Base-by-base conservation (phyloP, 1,139 yeast genomes). In the Suhomyces yuchorum region DNA sequence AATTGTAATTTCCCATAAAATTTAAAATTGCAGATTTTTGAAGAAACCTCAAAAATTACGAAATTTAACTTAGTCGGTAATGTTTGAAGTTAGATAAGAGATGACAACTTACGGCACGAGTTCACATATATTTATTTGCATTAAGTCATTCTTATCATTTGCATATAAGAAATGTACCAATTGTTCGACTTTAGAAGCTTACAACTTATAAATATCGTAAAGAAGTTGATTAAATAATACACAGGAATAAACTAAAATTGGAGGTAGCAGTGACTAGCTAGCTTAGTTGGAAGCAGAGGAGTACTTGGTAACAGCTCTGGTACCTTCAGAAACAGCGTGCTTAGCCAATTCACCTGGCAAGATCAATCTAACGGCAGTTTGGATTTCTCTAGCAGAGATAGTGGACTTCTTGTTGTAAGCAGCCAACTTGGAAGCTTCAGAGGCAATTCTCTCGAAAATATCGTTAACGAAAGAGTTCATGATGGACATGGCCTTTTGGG, bases 391-490 rank as follows among this genome's bases (percentile, higher is more conserved):
- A 54, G 99, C 96, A 57, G 98, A 91, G 68, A 93, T 93, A 67
- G 99, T 93, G 50, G 97, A 91, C 81, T 92, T 92, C 85, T 93
- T 93, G 89, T 93, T 93, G 88, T 93, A 93, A 68, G 97, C 97
- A 78, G 99, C 99, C 71, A 93, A 87, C 81, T 93, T 93, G 62
- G 99, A 93, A 65, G 99, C 97, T 79, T 93, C 99, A 63, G 96
- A 78, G 64, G 99, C 99, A 66, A 86, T 86, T 84, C 96, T 87
- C 79, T 88, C 96, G 65, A 88, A 88, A 67, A 88, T 88, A 76
- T 91, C 98, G 77, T 92, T 92, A 65, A 93, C 98, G 65, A 93
- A 93, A 46, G 98, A 93, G 88, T 93, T 93, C 95, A 93, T 87
- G 75, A 93, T 93, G 52, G 97, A 91, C 97, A 93, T 93, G 62